Conservation (phyloP, 2,329 filamentous ascomycete genomes). For the Neopestalotiopsis rosae region DNA sequence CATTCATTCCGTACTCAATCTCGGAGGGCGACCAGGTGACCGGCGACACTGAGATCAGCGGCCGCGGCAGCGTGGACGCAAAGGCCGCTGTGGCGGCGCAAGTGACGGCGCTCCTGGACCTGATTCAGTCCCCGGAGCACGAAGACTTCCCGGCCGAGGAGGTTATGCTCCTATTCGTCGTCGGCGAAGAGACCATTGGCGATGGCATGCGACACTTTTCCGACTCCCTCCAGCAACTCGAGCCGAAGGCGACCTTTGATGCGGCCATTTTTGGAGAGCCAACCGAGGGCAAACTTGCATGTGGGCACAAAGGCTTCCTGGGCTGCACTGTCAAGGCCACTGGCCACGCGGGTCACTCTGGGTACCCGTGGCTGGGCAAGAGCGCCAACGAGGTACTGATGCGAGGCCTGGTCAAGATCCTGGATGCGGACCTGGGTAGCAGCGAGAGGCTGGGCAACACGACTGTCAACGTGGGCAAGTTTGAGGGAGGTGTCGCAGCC, state of each 20-base stretch:
- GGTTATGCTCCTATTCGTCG: constrained; percentile 69
- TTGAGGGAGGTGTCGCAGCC: constrained; percentile 81
- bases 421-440: constrained; percentile 73
- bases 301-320: constrained; percentile 88
- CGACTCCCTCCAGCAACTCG: constrained; percentile 34
- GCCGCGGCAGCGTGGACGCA: constrained; percentile 76
- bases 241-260: constrained; percentile 50
- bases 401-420: constrained; percentile 70
- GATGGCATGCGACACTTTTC: constrained; percentile 76
- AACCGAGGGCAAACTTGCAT: constrained; percentile 84
- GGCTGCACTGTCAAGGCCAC: constrained; percentile 69
- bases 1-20: constrained; percentile 72
- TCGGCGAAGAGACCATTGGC: constrained; percentile 83
- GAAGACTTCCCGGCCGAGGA: constrained; percentile 49
- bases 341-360: constrained; percentile 83
- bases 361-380: constrained; percentile 88
- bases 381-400: constrained; percentile 85
- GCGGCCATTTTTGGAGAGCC: constrained; percentile 92
- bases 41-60: constrained; percentile 63
- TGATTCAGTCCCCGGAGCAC: constrained; percentile 44
- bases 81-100: constrained; percentile 76
- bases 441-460: constrained; percentile 84
- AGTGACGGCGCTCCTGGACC: constrained; percentile 68
- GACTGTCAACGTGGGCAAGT: constrained; percentile 83
- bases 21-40: constrained; percentile 47